phyloP scores from a whole-genome alignment of 192 early-diverging fungal species.

The Backusella tuberculispora region DNA sequence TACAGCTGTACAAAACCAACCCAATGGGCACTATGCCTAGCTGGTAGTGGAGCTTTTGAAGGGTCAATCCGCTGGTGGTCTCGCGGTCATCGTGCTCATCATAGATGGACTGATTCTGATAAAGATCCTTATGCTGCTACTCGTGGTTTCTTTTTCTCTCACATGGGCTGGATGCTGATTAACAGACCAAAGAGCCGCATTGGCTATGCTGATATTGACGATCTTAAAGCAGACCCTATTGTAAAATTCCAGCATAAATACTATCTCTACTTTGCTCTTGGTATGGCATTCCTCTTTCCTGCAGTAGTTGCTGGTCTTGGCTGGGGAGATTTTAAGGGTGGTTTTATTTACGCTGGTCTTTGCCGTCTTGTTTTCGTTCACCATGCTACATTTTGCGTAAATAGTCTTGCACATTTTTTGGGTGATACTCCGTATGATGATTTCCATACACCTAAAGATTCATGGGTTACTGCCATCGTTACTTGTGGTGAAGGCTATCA shows the following conservation, averaged over 20 bases:
- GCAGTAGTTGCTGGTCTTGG: conserved; percentile 79
- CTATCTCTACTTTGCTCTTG: conserved; percentile 69
- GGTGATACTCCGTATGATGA: conserved; percentile 82
- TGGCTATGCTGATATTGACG: conserved; percentile 79
- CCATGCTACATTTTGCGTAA: conserved; percentile 89
- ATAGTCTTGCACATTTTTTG: conserved; percentile 79
- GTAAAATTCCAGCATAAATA: conserved; percentile 80
- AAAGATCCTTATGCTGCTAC: conserved; percentile 83
- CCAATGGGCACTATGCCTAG: conserved; percentile 63
- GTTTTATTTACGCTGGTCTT: conserved; percentile 56
- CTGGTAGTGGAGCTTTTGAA: conserved; percentile 72
- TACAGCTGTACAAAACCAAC: conserved; percentile 68
- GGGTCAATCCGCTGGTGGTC: conserved; percentile 88
- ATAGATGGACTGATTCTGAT: conserved; percentile 77
- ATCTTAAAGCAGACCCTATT: conserved; percentile 71
- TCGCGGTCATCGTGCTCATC: conserved; percentile 83
- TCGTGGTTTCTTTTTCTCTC: conserved; percentile 78
- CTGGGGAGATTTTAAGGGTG: conserved; percentile 72
- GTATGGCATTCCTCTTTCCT: conserved; percentile 78
- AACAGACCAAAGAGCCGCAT: conserved; percentile 72
- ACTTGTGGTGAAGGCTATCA: conserved; percentile 87
- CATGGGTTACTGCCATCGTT: conserved; percentile 80
- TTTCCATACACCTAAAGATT: conserved; percentile 77
- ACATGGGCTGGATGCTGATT: conserved; percentile 86
- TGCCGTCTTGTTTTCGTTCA: conserved; percentile 77